These are phyloP conservation scores for Malus domestica DNA, from an alignment of 306 rosid species.

Conservation along the genomic window ASM211411v1 NC_041793.1:46462501-46463000, in stretches of 20 bases:
- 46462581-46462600: constrained; percentile 78
- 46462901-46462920: constrained; percentile 53
- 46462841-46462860: constrained; percentile 35
- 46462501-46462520: constrained; percentile 54
- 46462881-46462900: constrained; percentile 12
- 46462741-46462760: constrained; percentile 55
- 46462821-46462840: constrained; percentile 50
- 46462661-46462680: constrained; percentile 45
- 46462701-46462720: constrained; percentile 59
- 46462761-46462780: constrained; percentile 71
- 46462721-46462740: constrained; percentile 64
- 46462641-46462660: constrained; percentile 43
- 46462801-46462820: constrained; percentile 53
- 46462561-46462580: constrained; percentile 48
- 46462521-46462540: constrained; percentile 38
- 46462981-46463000: not conserved
- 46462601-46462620: constrained; percentile 48
- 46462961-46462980: constrained; percentile 3
- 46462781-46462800: constrained; percentile 55
- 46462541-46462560: constrained; percentile 38
- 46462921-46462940: constrained; percentile 35
- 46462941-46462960: not conserved
- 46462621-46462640: constrained; percentile 60
- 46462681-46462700: constrained; percentile 44
- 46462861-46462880: constrained; percentile 28